Percentiles rank a stretch among this genome's conserved stretches.
Conservation (phyloP, 805 yeast species). For the Yarrowia sp. region DNA sequence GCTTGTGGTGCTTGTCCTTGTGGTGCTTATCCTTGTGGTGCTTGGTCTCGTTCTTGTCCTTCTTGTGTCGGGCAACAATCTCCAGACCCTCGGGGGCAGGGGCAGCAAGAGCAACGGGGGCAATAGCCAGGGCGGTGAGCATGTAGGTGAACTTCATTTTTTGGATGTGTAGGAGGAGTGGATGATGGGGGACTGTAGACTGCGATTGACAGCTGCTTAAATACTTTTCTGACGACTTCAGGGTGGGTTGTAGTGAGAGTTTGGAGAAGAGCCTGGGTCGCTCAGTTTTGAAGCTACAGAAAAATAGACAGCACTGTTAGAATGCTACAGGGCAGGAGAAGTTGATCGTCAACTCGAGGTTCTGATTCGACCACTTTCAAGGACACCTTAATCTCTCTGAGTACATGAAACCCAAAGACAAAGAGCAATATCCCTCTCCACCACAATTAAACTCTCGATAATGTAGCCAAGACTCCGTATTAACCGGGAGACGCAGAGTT, state of each 20-base stretch:
- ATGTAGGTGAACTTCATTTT: constrained; percentile 29
- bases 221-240: background rate
- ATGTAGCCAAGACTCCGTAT: constrained; percentile 35
- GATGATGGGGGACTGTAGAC: background rate
- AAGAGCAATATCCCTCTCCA: constrained; percentile 21
- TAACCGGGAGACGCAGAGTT: constrained; percentile 5
- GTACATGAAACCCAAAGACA: background rate
- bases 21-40: constrained; percentile 36
- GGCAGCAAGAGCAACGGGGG: constrained; percentile 28
- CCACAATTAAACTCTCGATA: constrained; percentile 5
- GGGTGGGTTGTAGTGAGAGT: background rate
- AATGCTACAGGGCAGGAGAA: background rate
- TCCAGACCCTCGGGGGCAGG: constrained; percentile 30
- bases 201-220: background rate
- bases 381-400: background rate
- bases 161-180: background rate
- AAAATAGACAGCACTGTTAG: background rate
- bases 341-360: too few species aligned
- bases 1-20: constrained; percentile 28
- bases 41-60: constrained; percentile 30
- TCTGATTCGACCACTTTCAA: background rate
- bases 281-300: background rate
- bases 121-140: constrained; percentile 29
- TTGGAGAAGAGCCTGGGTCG: too few species aligned
- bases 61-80: constrained; percentile 26